phyloP scores from a whole-genome alignment of 768 basidiomycete genomes.

The Hemileccinum impolitum region DNA sequence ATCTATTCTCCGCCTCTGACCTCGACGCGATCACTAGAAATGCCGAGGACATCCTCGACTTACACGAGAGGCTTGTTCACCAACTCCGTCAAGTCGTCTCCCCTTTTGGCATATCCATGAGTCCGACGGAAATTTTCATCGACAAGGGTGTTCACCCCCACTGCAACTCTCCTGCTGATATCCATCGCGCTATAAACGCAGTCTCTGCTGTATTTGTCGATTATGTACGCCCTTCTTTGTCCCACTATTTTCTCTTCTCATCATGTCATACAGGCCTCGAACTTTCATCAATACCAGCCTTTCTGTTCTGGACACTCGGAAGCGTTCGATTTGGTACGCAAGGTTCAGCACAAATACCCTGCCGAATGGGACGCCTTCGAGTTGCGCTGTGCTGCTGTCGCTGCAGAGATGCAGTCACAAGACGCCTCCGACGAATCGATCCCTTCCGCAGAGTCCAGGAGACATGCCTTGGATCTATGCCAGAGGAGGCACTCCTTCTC shows the following conservation, averaged over 20 bases:
- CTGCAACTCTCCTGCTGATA: constrained; percentile 33
- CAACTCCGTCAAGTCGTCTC: constrained; percentile 49
- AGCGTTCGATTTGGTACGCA: constrained; percentile 71
- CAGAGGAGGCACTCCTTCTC: constrained; percentile 47
- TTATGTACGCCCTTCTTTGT: constrained; percentile 38
- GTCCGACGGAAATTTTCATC: constrained; percentile 19
- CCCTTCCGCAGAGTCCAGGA: constrained; percentile 6
- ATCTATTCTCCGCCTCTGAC: constrained; percentile 57
- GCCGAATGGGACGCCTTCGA: constrained; percentile 85
- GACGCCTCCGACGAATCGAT: constrained; percentile 5
- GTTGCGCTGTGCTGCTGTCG: constrained; percentile 61
- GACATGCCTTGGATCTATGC: constrained; percentile 28
- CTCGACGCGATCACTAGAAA: constrained; percentile 62
- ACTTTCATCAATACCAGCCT: constrained; percentile 75
- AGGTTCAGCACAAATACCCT: constrained; percentile 57
- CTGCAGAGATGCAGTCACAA: constrained; percentile 34
- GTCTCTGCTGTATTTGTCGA: constrained; percentile 57
- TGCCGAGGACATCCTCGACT: constrained; percentile 58
- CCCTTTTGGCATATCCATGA: constrained; percentile 49
- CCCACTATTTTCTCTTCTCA: constrained; percentile 1
- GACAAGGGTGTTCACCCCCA: not conserved
- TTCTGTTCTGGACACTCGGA: constrained; percentile 88
- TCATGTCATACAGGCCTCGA: constrained; percentile 50
- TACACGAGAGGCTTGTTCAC: constrained; percentile 66
- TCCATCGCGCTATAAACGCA: constrained; percentile 34